Base-by-base conservation (phyloP, 2,329 filamentous ascomycete species). In the Ophiostoma himal-ulmi region DNA sequence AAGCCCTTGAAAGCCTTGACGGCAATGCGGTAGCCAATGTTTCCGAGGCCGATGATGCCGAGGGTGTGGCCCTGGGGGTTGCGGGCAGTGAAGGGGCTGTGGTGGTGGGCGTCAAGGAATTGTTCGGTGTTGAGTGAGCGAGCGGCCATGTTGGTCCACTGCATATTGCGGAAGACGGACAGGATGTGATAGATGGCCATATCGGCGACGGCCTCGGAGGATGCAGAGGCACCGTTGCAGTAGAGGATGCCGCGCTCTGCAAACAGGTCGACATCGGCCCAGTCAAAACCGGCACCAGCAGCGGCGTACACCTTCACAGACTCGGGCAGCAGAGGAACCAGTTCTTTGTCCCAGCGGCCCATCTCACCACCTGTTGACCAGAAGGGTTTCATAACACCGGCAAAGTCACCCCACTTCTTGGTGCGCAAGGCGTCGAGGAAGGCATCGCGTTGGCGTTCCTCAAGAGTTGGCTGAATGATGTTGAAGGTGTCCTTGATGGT, bases 121-220 rank as follows among this genome's bases (percentile, higher is more conserved):
- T 5, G 1, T 30, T n/a, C 54, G 57, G 22, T 64, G 1, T 13
- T 48, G 65, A 68, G 44, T 14, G 75, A 67, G 69, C 81, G 77
- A 30, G 78, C 76, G 3, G 88, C 86, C 3, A 81, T 76, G 68
- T 86, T 83, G 73, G 85, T 89, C 86, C 89, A 91, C 1, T 86
- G 83, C 14, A 93, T 83, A 65, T 86, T 83, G 68, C 90, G 88
- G 80, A 92, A 93, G 17, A 86, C 88, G 10, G 86, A 85, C 68
- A 93, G 85, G 74, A 93, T 86, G 74, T 90, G 84, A 75, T 88
- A 88, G 57, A 91, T 82, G 22, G 89, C 87, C 72, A 91, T 87
- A 77, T 93, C 91, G 68, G 90, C 89, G 1, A 92, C 90, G 7
- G 89, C 87, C 76, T 92, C 90, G 6, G 88, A 88, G 52, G 89